A percentile compares a stretch with the other conserved stretches of the same genome.
Evolutionary conservation across 768 basidiomycete genomes (phyloP).

Genomic region (Cystobasidium onofrii): DNA sequence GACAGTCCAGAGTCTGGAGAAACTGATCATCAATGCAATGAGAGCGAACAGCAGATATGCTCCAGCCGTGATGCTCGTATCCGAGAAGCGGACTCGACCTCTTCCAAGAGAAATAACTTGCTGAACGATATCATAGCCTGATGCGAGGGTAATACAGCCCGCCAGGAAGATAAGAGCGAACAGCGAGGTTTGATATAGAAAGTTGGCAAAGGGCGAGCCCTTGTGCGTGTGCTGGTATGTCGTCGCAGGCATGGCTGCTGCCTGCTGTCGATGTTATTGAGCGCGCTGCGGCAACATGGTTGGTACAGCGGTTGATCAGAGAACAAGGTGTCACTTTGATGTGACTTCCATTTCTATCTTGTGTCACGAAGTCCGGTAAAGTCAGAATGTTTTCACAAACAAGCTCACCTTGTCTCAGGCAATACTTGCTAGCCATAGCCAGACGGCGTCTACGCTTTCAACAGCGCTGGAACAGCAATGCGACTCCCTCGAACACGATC

Average conservation of each 20-base stretch:
- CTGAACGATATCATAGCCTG: conserved; percentile 30
- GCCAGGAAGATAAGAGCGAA: conserved; percentile 17
- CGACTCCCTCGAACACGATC: not conserved
- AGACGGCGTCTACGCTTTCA: not conserved
- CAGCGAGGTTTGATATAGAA: conserved; percentile 15
- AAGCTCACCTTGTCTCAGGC: not conserved
- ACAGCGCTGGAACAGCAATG: conserved; percentile 24
- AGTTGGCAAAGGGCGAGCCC: not conserved
- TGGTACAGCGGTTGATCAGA: not conserved
- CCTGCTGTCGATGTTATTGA: not conserved
- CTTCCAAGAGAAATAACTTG: conserved; percentile 2
- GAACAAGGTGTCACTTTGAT: not conserved
- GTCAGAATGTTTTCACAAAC: not conserved
- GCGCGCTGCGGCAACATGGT: not conserved
- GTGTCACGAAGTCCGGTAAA: not conserved
- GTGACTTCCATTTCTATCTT: too few relatives aligned
- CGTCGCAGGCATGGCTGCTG: not conserved
- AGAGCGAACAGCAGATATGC: conserved; percentile 14
- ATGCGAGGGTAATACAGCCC: conserved; percentile 6
- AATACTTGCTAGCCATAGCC: not conserved
- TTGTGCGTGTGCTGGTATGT: conserved; percentile 18
- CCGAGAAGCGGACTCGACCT: conserved; percentile 8
- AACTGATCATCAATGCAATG: conserved; percentile 3
- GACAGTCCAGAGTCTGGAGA: conserved; percentile 16
- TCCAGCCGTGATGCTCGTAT: conserved; percentile 26